phyloP scores from a whole-genome alignment of 2,329 filamentous ascomycete species.

The Neophaeococcomyces aloes region DNA sequence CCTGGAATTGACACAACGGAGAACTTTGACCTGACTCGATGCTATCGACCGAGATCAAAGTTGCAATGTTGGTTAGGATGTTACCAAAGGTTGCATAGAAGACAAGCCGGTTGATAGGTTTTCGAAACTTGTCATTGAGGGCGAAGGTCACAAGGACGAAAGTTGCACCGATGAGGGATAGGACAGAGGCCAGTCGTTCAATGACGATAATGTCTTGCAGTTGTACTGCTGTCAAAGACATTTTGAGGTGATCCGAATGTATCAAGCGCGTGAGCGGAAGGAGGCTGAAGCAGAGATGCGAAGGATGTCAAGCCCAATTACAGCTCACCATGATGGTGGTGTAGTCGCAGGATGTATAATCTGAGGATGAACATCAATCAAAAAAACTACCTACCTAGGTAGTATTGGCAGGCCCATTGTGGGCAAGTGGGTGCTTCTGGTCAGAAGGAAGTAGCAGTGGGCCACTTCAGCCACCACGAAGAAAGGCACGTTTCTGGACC shows the following conservation, averaged over 20 bases:
- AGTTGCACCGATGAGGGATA: conserved; percentile 60
- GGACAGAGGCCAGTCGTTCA: conserved; percentile 57
- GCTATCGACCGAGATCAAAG: conserved; percentile 58
- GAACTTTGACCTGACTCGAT: conserved; percentile 39
- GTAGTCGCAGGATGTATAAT: no score
- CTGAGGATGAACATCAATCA: no score
- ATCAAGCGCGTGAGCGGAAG: neutral
- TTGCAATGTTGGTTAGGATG: conserved; percentile 64
- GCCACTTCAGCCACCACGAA: no score
- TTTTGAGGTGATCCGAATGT: conserved; percentile 3
- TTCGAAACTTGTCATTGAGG: conserved; percentile 60
- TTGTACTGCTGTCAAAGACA: conserved; percentile 25
- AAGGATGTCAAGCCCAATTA: no score
- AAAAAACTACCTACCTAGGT: no score
- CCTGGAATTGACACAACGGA: conserved; percentile 64
- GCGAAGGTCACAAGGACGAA: conserved; percentile 65
- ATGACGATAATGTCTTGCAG: conserved; percentile 49
- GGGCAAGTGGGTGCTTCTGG: no score
- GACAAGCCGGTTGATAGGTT: conserved; percentile 75
- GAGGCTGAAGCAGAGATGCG: no score
- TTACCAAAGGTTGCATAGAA: conserved; percentile 80
- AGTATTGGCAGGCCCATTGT: no score
- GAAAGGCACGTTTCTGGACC: no score
- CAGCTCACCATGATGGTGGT: no score
- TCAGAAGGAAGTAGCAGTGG: no score